A percentile compares a stretch with the other conserved stretches of the same genome.
Conservation (phyloP, 495 filamentous ascomycete species). For the Neurospora sp. region DNA sequence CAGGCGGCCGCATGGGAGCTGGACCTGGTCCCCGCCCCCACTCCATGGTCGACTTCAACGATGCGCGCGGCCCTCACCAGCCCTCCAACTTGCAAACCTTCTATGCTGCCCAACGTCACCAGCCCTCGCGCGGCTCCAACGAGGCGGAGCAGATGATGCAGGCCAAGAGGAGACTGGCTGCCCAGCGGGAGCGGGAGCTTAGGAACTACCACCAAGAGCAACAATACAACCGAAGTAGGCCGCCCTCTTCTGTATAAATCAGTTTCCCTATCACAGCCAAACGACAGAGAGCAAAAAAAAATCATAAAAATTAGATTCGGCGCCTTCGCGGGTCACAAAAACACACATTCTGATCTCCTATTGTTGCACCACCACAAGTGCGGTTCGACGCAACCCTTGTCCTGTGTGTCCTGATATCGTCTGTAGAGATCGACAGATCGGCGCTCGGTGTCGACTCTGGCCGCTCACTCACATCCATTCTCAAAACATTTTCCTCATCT, state of each 20-base stretch:
- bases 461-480: neutral
- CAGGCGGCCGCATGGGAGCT: slow-evolving; percentile 33
- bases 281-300: slow-evolving; percentile 25
- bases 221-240: slow-evolving; percentile 98
- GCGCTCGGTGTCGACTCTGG: neutral
- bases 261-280: slow-evolving; percentile 43
- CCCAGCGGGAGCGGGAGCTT: slow-evolving; percentile 96
- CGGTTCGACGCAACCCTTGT: slow-evolving; percentile 29
- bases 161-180: slow-evolving; percentile 96
- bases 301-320: slow-evolving; percentile 23
- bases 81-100: slow-evolving; percentile 81
- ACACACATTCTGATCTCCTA: slow-evolving; percentile 9
- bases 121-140: slow-evolving; percentile 68
- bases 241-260: slow-evolving; percentile 50
- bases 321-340: slow-evolving; percentile 12
- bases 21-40: slow-evolving; percentile 55
- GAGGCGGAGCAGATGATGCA: slow-evolving; percentile 98
- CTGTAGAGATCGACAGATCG: slow-evolving; percentile 17
- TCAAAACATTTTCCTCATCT: neutral
- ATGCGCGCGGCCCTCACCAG: slow-evolving; percentile 57
- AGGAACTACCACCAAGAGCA: slow-evolving; percentile 99
- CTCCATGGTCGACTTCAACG: slow-evolving; percentile 72
- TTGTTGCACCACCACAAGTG: slow-evolving; percentile 31
- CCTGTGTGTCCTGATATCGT: slow-evolving; percentile 24
- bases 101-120: slow-evolving; percentile 88